phyloP scores from a whole-genome alignment of 2,329 filamentous ascomycete species.

The Plenodomus biglobosus region DNA sequence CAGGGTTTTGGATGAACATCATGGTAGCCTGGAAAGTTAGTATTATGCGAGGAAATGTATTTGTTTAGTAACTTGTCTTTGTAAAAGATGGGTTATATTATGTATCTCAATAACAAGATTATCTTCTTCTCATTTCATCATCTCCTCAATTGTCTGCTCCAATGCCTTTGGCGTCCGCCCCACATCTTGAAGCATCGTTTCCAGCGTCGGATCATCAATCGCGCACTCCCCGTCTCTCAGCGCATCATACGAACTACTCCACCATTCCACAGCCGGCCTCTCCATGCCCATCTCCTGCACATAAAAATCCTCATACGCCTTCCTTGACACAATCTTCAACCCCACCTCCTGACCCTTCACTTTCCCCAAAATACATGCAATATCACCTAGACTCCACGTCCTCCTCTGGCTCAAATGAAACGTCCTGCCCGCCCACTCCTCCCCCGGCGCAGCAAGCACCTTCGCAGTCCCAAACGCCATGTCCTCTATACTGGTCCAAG shows the following conservation, averaged over 20 bases:
- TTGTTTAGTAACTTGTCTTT: no score
- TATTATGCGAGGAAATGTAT: no score
- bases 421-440: conserved; percentile 41
- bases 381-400: conserved; percentile 29
- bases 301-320: conserved; percentile 49
- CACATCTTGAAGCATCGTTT: conserved; percentile 41
- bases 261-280: conserved; percentile 48
- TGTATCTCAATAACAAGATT: not conserved
- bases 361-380: conserved; percentile 35
- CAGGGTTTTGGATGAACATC: no score
- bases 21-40: no score
- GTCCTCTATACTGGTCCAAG: conserved; percentile 50
- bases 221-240: conserved; percentile 47
- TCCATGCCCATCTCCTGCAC: conserved; percentile 41
- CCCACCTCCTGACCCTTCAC: conserved; percentile 32
- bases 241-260: conserved; percentile 51
- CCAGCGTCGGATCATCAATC: conserved; percentile 47
- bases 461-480: conserved; percentile 48
- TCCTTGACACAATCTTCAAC: conserved; percentile 41
- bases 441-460: conserved; percentile 38
- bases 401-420: conserved; percentile 43
- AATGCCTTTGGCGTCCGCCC: conserved; percentile 42
- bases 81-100: no score
- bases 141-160: conserved; percentile 46
- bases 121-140: conserved; percentile 33